Evolutionary conservation across 1,284 basidiomycete genomes (phyloP), one percentile per base, ranked within the genome.

Genomic region (Puccinia polysora): DNA sequence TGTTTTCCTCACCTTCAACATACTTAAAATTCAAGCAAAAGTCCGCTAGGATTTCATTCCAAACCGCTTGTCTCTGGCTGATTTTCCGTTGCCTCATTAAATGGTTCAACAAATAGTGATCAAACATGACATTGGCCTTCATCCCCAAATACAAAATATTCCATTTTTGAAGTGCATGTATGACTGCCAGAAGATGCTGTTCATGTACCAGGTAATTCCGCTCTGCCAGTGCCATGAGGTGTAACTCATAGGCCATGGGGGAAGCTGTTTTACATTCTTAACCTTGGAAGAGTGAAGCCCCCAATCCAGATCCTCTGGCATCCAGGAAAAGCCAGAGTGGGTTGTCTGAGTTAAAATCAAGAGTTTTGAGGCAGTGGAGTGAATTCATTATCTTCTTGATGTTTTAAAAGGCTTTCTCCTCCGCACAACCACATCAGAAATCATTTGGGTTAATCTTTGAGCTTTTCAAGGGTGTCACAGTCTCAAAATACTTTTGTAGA

Each of bases 151-250:
- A 18, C 8, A 43, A 18, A 8, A 43, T 43, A 8, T 43, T 43
- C 40, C 40, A 43, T 43, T 43, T 43, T 18, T 43, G 40, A 18
- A 43, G 40, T 43, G 40, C 40, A 43, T 43, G 40, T 8, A 43
- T 43, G 8, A 43, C 40, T 8, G 40, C 40, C 8, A 43, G 40
- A 43, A 43, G 40, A 8, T 43, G 8, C 18, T 43, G 40, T 43
- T 43, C 18, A 18, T 43, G 8, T 43, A 65, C 65, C 1, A 74
- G 70, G 58, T 75, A 75, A 45, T 75, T 75, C 34, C 49, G 34
- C 40, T 43, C 18, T 8, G 40, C 40, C 18, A 18, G 8, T 18
- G 40, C 18, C 40, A 43, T 43, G 8, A 43, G 18, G 40, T 43
- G 40, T 43, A 18, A 43, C 8, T 43, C 40, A 18, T 43, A 43